A percentile compares a stretch with the other conserved stretches of the same genome.
phyloP scores from a whole-genome alignment of 1,284 basidiomycete species.

The Fomitiporia mediterranea region DNA sequence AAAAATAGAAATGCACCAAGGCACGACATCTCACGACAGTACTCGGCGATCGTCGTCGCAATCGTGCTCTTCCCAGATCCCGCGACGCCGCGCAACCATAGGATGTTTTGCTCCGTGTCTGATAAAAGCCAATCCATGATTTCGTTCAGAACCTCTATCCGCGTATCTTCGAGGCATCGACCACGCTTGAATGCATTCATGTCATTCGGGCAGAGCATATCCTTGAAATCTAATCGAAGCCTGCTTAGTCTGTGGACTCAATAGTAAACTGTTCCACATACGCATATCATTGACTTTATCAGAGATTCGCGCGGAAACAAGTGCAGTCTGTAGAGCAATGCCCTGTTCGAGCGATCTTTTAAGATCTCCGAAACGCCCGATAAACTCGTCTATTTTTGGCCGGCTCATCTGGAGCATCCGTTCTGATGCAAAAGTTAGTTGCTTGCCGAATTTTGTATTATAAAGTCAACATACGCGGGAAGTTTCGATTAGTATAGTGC shows the following conservation, averaged over 20 bases:
- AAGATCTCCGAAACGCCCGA: neutral
- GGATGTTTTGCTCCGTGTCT: neutral
- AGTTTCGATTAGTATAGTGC: neutral
- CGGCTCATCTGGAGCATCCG: neutral
- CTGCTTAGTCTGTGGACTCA: conserved; percentile 22
- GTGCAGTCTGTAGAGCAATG: neutral
- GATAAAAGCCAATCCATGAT: neutral
- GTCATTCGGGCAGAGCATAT: neutral
- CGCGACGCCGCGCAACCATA: neutral
- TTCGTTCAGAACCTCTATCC: neutral
- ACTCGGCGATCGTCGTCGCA: neutral
- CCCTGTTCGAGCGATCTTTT: neutral
- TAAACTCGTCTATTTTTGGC: conserved; percentile 2
- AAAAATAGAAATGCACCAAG: neutral
- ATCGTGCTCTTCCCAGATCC: conserved; percentile 6
- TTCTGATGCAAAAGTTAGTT: neutral
- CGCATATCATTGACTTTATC: neutral
- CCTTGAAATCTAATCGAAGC: neutral
- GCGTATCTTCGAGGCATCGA: neutral
- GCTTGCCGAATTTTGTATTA: neutral
- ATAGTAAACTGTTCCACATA: neutral
- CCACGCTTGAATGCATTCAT: neutral
- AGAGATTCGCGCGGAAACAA: neutral
- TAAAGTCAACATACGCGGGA: neutral
- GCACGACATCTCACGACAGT: neutral